Percentiles rank a stretch among this genome's conserved stretches.
These are phyloP conservation scores for Rhizopogon roseolus DNA, from an alignment of 768 basidiomycete species.

Conservation along the genomic window DNA sequence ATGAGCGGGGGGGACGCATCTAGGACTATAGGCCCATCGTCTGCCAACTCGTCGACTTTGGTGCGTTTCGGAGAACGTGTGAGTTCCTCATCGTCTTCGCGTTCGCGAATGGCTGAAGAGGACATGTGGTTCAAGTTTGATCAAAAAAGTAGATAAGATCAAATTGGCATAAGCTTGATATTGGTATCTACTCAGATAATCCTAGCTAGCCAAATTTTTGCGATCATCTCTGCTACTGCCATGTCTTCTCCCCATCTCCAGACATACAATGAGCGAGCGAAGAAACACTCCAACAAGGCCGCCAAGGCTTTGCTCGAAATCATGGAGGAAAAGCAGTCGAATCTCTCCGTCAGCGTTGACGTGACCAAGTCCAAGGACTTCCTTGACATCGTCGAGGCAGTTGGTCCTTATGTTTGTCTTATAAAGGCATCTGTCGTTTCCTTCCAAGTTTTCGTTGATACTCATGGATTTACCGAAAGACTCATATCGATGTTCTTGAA, in stretches of 20 bases:
- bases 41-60: slow-evolving; percentile 25
- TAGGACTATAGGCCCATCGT: slow-evolving; percentile 9
- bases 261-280: slow-evolving; percentile 61
- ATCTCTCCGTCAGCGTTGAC: slow-evolving; percentile 95
- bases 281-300: slow-evolving; percentile 62
- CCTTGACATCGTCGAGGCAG: slow-evolving; percentile 79
- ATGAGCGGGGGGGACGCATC: slow-evolving; percentile 1
- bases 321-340: slow-evolving; percentile 83
- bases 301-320: slow-evolving; percentile 74
- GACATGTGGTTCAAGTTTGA: slow-evolving; percentile 23
- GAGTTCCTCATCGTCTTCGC: slow-evolving; percentile 40
- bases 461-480: slow-evolving; percentile 49
- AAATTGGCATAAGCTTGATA: not conserved
- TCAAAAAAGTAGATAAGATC: slow-evolving; percentile 5
- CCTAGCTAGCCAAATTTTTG: not conserved
- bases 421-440: slow-evolving; percentile 66
- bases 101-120: slow-evolving; percentile 38
- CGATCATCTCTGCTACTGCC: slow-evolving; percentile 6
- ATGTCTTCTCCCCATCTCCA: slow-evolving; percentile 36
- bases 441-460: slow-evolving; percentile 8
- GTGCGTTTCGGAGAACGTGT: slow-evolving; percentile 36
- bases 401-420: slow-evolving; percentile 87
- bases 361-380: slow-evolving; percentile 78
- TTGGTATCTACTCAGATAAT: no score
- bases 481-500: slow-evolving; percentile 93